A percentile compares a stretch with the other conserved stretches of the same genome.
These are phyloP conservation scores for Chloranthus sessilifolius DNA, from an alignment of 164 flowering plant genomes.

Conservation along the genomic window DNA sequence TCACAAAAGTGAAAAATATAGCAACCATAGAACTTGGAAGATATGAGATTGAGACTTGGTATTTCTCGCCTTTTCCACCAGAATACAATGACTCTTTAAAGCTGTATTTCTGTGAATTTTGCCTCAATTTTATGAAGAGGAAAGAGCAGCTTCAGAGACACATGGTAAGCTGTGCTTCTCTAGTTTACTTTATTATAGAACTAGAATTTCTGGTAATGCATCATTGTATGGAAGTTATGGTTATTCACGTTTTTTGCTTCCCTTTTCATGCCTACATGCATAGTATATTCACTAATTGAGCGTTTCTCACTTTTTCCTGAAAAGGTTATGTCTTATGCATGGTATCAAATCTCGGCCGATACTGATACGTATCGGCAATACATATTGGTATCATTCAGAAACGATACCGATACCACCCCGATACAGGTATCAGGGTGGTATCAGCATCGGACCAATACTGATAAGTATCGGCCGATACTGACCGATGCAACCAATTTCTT, in stretches of 20 bases:
- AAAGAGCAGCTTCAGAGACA: constrained; percentile 98
- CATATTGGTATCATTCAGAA: too few species aligned
- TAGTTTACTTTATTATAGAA: background rate
- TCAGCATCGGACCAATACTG: too few species aligned
- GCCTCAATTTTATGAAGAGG: constrained; percentile 98
- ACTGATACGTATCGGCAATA: too few species aligned
- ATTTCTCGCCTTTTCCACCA: constrained; percentile 97
- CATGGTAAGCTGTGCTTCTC: constrained; percentile 62
- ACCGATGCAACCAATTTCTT: too few species aligned
- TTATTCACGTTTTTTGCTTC: background rate
- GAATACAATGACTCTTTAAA: constrained; percentile 85
- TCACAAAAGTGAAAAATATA: constrained; percentile 95
- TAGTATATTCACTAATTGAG: too few species aligned
- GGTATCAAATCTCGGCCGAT: too few species aligned
- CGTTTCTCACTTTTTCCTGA: constrained; percentile 2
- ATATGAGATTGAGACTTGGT: constrained; percentile 99
- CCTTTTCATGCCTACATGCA: background rate
- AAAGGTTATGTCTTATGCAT: background rate
- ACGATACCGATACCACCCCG: too few species aligned
- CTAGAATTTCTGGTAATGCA: background rate
- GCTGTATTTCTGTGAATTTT: constrained; percentile 93
- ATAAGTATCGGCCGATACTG: too few species aligned
- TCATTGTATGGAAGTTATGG: constrained; percentile 1
- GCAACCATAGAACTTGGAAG: constrained; percentile 97
- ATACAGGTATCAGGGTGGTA: too few species aligned